phyloP scores from a whole-genome alignment of 176 grass and related monocot species.

The Tillandsia fasciculata region DNA sequence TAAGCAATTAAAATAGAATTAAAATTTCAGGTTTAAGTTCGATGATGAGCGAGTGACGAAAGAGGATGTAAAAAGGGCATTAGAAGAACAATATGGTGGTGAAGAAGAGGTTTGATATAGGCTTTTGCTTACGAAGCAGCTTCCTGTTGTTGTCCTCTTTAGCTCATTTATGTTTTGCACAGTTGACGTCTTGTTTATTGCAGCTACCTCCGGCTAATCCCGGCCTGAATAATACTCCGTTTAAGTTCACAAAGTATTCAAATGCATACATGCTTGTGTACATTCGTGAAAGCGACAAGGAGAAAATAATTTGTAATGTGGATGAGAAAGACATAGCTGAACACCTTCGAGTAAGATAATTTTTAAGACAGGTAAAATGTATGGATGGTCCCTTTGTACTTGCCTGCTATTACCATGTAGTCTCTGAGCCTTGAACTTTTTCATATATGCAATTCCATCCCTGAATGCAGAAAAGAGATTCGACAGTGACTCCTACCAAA shows the following conservation, averaged over 20 bases:
- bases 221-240: conserved; percentile 45
- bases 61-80: conserved; percentile 39
- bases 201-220: conserved; percentile 64
- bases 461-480: no score
- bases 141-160: conserved; percentile 10
- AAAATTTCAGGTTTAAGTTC: conserved; percentile 53
- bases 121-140: conserved; percentile 1
- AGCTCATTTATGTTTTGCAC: background rate
- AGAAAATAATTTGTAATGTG: conserved; percentile 59
- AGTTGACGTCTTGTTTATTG: background rate
- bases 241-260: conserved; percentile 68
- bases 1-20: background rate
- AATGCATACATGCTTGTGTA: conserved; percentile 90
- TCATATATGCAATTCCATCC: no score
- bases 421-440: no score
- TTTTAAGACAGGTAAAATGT: background rate
- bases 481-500: no score
- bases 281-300: conserved; percentile 65
- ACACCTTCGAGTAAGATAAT: conserved; percentile 51
- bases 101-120: conserved; percentile 53
- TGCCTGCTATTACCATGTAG: no score
- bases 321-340: conserved; percentile 53
- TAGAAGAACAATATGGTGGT: conserved; percentile 75
- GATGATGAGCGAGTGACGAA: conserved; percentile 79
- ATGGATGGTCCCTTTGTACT: background rate